A percentile compares a stretch with the other conserved stretches of the same genome.
These are phyloP conservation scores for Dactylellina parvicollis DNA, from an alignment of 2,329 filamentous ascomycete species.

Conservation along the genomic window DNA sequence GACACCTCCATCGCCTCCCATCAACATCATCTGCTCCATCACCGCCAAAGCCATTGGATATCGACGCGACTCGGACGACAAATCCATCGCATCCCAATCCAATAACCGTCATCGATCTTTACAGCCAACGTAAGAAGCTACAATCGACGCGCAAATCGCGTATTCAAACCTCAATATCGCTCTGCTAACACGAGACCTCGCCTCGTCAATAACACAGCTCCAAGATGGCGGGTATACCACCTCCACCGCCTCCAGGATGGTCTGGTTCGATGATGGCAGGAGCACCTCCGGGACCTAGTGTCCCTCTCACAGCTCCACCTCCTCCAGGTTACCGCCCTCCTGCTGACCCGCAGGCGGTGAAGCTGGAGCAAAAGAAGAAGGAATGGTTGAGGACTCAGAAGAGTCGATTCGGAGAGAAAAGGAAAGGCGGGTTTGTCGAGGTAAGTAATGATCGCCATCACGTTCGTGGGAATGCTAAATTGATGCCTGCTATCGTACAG, in stretches of 20 bases:
- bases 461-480: background rate
- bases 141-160: slow-evolving; percentile 46
- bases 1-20: slow-evolving; percentile 44
- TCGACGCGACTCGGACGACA: slow-evolving; percentile 50
- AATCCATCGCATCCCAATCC: slow-evolving; percentile 49
- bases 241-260: slow-evolving; percentile 76
- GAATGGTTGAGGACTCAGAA: slow-evolving; percentile 94
- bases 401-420: slow-evolving; percentile 94
- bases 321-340: slow-evolving; percentile 85
- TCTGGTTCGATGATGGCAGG: slow-evolving; percentile 63
- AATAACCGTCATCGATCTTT: slow-evolving; percentile 19
- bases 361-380: slow-evolving; percentile 98
- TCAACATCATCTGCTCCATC: slow-evolving; percentile 24
- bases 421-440: slow-evolving; percentile 94
- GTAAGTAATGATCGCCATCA: slow-evolving; percentile 15
- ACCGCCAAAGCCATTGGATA: slow-evolving; percentile 39
- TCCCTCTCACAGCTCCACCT: slow-evolving; percentile 70
- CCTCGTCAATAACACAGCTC: slow-evolving; percentile 31
- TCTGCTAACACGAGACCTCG: slow-evolving; percentile 50
- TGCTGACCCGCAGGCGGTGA: slow-evolving; percentile 83
- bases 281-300: slow-evolving; percentile 64
- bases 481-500: slow-evolving; percentile 53
- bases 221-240: slow-evolving; percentile 62
- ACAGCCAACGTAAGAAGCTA: slow-evolving; percentile 47
- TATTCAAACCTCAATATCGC: slow-evolving; percentile 1